Base-by-base conservation (phyloP, 805 yeast genomes). In the Yamadazyma paraphyllophila region DNA sequence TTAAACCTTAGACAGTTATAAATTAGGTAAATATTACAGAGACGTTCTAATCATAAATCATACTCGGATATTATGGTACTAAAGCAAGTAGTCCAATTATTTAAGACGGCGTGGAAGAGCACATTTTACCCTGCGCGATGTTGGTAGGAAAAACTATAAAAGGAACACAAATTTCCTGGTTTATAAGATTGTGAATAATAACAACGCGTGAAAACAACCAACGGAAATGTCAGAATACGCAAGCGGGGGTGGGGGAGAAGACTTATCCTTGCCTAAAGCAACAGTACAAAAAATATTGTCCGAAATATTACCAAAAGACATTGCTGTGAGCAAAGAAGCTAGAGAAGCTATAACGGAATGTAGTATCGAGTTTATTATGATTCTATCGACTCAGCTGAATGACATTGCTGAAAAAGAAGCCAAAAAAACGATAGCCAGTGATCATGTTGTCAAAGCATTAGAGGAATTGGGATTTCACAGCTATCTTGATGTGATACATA, bases 361-460 rank as follows among this genome's bases (percentile, higher is more conserved):
- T 64, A 90, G 97, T 57, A 89, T 94, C 45, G 97, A 90, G 66
- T 92, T 94, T 63, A 85, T 94, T 49, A 92, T 94, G 96, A 88
- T 92, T 48, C 71, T 92, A 36, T 86, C 97, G 9, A 88, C 96
- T 2, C 96, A 90, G 67, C 85, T 92, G 45, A 91, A 92, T 58
- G 98, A 94, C 51, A 90, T 94, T 53, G 98, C 98, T 1, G 98
- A 94, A 57, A 86, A 85, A 57, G 99, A 94, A 62, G 82, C 95
- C 44, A 94, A 94, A 65, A 94, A 94, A 66, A 94, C 99, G 2
- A 94, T 94, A 36, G 96, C 97, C 0, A 85, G 96, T 1, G 99
- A 94, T 62, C 99, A 94, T 62, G 97, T 94, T 32, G 77, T 92
- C 51, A 86, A 84, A 58, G 97, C 98, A 0, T 69, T 94, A 37